Conservation (phyloP, 2,329 filamentous ascomycete species). For the Fusarium dimerum region DNA sequence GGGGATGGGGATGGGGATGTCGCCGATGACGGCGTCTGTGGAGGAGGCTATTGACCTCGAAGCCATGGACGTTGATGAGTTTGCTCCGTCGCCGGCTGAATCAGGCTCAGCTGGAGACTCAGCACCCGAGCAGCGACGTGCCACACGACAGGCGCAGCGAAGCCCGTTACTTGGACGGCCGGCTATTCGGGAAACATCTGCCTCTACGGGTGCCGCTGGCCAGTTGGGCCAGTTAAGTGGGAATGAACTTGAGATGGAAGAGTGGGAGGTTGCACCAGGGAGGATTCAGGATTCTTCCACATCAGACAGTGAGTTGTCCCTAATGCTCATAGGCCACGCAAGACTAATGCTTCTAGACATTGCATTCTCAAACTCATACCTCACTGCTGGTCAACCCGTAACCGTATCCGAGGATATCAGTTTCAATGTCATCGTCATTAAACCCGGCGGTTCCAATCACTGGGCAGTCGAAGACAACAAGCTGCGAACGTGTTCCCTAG, state of each 20-base stretch:
- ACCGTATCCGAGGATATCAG: conserved; percentile 38
- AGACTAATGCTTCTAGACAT: conserved; percentile 34
- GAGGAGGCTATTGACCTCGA: not conserved
- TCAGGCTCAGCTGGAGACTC: not conserved
- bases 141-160: not conserved
- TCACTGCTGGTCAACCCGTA: conserved; percentile 39
- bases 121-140: not conserved
- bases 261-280: conserved; percentile 49
- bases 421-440: conserved; percentile 44
- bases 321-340: not conserved
- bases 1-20: conserved; percentile 6
- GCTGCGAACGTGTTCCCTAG: conserved; percentile 42
- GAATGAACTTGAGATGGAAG: conserved; percentile 39
- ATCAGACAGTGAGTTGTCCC: conserved; percentile 38
- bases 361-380: conserved; percentile 46
- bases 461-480: conserved; percentile 33
- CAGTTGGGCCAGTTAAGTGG: conserved; percentile 5
- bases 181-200: not conserved
- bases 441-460: conserved; percentile 37
- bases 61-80: conserved; percentile 9
- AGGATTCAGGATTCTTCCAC: conserved; percentile 33
- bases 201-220: not conserved
- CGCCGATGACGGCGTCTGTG: conserved; percentile 1
- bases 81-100: not conserved
- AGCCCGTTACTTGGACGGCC: not conserved